These are phyloP conservation scores for Fraxinus latifolia DNA, from an alignment of 305 asterid species.

Conservation along the genomic window DNA sequence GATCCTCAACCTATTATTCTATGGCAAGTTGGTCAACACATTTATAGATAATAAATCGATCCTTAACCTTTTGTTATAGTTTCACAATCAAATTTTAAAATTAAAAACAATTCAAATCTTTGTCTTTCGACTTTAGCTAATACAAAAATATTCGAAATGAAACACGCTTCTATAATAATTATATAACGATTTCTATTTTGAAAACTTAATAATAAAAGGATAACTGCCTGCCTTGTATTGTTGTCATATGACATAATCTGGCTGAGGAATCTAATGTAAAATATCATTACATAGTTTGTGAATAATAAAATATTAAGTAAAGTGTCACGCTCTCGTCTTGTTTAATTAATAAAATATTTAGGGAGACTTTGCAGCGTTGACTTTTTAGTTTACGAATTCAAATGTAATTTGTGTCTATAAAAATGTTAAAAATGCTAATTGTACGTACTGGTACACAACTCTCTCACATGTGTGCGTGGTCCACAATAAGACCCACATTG, in stretches of 20 bases:
- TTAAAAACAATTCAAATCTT: neutral
- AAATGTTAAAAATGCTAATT: too few species aligned
- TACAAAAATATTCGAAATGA: neutral
- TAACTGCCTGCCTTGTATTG: neutral
- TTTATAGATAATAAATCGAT: too few species aligned
- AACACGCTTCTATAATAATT: neutral
- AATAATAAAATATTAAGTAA: neutral
- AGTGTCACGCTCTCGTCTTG: neutral
- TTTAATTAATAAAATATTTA: neutral
- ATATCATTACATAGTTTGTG: slow-evolving; percentile 3
- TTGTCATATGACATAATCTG: neutral
- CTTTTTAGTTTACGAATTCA: neutral
- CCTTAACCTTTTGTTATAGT: too few species aligned
- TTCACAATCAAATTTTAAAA: neutral
- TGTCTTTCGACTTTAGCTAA: neutral
- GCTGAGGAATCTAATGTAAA: neutral
- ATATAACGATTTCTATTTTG: neutral
- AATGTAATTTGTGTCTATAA: too few species aligned
- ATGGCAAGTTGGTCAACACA: too few species aligned
- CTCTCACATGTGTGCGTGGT: too few species aligned
- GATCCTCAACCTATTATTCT: too few species aligned
- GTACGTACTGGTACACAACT: too few species aligned
- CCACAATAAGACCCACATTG: too few species aligned
- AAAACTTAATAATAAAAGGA: neutral
- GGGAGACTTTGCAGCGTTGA: neutral